phyloP scores from a whole-genome alignment of 192 early-diverging fungal genomes.

The Mortierella hygrophila region DNA sequence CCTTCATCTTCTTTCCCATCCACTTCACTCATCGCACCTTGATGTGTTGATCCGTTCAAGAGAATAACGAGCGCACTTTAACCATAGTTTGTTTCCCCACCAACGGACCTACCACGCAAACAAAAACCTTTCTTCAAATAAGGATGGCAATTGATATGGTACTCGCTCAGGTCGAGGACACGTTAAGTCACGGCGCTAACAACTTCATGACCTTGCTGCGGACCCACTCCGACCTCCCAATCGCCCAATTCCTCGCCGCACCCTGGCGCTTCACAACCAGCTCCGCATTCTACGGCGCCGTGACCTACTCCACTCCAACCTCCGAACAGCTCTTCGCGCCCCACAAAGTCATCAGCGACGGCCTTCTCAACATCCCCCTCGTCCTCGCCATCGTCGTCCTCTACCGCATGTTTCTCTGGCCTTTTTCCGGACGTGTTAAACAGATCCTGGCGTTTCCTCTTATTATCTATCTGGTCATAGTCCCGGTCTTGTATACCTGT shows the following conservation, averaged over 20 bases:
- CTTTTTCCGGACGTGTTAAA: constrained; percentile 22
- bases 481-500: constrained; percentile 26
- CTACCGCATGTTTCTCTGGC: constrained; percentile 19
- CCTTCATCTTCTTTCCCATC: background rate
- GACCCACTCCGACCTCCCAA: no score
- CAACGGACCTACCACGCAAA: background rate
- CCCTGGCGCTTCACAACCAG: background rate
- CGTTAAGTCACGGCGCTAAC: no score
- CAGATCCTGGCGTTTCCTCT: constrained; percentile 27
- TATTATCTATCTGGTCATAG: background rate
- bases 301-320: background rate
- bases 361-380: background rate
- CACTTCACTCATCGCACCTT: background rate
- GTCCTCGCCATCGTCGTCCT: constrained; percentile 8
- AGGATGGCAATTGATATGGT: background rate
- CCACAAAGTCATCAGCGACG: background rate
- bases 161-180: background rate
- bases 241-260: background rate
- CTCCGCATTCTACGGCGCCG: constrained; percentile 11
- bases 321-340: background rate
- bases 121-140: background rate
- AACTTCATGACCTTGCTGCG: background rate
- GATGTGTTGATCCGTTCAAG: background rate
- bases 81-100: no score
- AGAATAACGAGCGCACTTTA: no score